Evolutionary conservation across 2,329 filamentous ascomycete species (phyloP).

Genomic region (Xylariaceae sp.): DNA sequence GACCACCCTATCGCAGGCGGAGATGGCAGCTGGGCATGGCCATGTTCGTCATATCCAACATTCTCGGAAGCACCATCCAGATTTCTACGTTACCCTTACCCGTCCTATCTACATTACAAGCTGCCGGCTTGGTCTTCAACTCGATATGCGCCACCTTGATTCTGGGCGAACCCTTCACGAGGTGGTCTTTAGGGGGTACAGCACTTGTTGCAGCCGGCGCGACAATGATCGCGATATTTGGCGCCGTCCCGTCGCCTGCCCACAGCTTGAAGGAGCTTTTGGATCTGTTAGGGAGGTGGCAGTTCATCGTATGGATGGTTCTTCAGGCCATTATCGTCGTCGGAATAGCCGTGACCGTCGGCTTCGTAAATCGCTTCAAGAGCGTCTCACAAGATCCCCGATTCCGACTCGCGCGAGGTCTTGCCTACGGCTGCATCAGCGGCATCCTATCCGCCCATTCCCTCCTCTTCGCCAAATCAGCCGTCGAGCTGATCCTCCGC

Average conservation of each 20-base stretch:
- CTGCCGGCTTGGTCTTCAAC: conserved; percentile 96
- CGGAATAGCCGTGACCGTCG: conserved; percentile 60
- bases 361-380: conserved; percentile 49
- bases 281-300: conserved; percentile 63
- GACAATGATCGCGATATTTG: conserved; percentile 89
- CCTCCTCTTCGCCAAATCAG: conserved; percentile 89
- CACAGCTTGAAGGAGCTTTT: conserved; percentile 83
- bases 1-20: conserved; percentile 83
- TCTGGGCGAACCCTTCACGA: conserved; percentile 88
- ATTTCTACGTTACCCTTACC: conserved; percentile 94
- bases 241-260: conserved; percentile 87
- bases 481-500: conserved; percentile 85
- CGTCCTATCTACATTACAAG: conserved; percentile 90
- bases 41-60: conserved; percentile 93
- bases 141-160: conserved; percentile 94
- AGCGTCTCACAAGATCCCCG: conserved; percentile 57
- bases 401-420: conserved; percentile 72
- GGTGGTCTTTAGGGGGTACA: conserved; percentile 87
- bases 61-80: conserved; percentile 92
- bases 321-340: conserved; percentile 71
- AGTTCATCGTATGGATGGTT: conserved; percentile 87
- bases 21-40: conserved; percentile 97
- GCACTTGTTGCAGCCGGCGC: conserved; percentile 82
- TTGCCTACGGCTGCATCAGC: conserved; percentile 85
- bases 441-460: conserved; percentile 93